Conservation (phyloP, 257 asterid species). For the Orobanche coerulescens region DNA sequence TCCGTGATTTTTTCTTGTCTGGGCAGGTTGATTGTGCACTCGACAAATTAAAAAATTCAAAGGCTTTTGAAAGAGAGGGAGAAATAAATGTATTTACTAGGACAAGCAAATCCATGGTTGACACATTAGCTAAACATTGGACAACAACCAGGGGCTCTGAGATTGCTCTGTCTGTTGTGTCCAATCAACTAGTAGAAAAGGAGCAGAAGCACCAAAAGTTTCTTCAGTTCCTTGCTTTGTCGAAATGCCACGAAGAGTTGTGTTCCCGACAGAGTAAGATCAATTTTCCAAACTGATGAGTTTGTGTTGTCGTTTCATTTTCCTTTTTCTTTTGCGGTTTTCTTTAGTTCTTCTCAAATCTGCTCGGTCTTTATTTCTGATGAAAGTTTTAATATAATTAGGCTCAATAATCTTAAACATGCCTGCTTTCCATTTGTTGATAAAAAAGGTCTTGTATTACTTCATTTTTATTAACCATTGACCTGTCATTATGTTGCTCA, state of each 20-base stretch:
- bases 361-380: background rate
- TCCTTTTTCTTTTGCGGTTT: background rate
- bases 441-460: slow-evolving; percentile 15
- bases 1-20: slow-evolving; percentile 69
- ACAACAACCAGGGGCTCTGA: slow-evolving; percentile 91
- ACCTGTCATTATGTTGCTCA: slow-evolving; percentile 11
- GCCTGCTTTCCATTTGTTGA: slow-evolving; percentile 6
- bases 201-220: slow-evolving; percentile 74
- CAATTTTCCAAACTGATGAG: slow-evolving; percentile 12
- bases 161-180: slow-evolving; percentile 67
- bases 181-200: slow-evolving; percentile 77
- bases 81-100: slow-evolving; percentile 72
- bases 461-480: slow-evolving; percentile 4
- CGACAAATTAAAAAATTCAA: slow-evolving; percentile 54
- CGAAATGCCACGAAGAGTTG: slow-evolving; percentile 93
- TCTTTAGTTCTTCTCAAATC: background rate
- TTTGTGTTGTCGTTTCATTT: slow-evolving; percentile 3
- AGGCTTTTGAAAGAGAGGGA: slow-evolving; percentile 93
- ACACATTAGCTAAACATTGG: slow-evolving; percentile 97
- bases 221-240: slow-evolving; percentile 93
- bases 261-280: slow-evolving; percentile 72
- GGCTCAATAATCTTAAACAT: slow-evolving; percentile 6
- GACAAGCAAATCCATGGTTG: slow-evolving; percentile 86
- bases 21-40: slow-evolving; percentile 73
- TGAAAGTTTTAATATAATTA: slow-evolving; percentile 3